A percentile compares a stretch with the other conserved stretches of the same genome.
These are phyloP conservation scores for Diaporthe nobilis DNA, from an alignment of 2,329 filamentous ascomycete species.

Conservation along the genomic window DNA sequence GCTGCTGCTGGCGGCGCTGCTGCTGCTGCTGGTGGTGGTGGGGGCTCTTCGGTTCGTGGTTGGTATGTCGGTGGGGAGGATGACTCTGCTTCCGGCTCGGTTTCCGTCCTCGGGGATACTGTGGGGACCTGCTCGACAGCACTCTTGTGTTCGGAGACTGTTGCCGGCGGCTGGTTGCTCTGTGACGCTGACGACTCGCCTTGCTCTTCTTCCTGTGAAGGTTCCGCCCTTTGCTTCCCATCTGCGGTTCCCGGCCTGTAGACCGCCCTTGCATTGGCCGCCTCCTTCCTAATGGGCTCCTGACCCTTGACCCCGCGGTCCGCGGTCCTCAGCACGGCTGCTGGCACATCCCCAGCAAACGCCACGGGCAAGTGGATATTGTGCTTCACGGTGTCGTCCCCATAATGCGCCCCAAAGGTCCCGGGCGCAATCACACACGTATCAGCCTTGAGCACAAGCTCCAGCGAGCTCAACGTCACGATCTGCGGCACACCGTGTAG, in stretches of 20 bases:
- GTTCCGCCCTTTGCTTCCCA: neutral
- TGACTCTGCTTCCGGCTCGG: neutral
- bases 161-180: too few species aligned
- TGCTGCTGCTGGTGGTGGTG: neutral
- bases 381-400: constrained; percentile 2
- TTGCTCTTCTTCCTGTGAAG: neutral
- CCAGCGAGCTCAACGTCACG: constrained; percentile 42
- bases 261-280: neutral
- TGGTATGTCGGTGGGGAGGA: constrained; percentile 10
- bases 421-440: constrained; percentile 43
- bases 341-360: neutral
- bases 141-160: neutral
- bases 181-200: neutral
- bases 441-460: constrained; percentile 41
- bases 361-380: neutral
- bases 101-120: too few species aligned
- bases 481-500: constrained; percentile 41
- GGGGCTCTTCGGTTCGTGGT: neutral
- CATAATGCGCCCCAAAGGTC: constrained; percentile 8
- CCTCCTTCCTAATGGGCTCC: neutral
- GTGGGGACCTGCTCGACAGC: neutral
- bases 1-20: neutral
- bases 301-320: neutral
- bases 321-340: neutral
- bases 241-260: neutral